Conservation (phyloP, 768 basidiomycete species). For the Mycena filopes region DNA sequence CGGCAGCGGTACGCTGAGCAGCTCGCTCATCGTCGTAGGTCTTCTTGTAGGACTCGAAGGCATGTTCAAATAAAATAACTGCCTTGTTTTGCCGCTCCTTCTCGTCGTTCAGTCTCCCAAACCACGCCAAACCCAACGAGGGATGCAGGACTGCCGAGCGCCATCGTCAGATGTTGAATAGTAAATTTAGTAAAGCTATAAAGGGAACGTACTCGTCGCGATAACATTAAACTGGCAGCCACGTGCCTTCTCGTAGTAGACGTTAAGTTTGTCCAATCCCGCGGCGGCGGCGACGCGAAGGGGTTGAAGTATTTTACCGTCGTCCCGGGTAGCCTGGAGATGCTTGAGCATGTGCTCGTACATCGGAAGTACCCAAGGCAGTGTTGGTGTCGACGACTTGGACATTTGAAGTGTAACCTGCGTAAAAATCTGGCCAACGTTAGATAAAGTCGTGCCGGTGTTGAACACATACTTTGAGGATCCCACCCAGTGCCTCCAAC, state of each 20-base stretch:
- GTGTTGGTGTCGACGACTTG: not conserved
- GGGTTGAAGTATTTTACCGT: not conserved
- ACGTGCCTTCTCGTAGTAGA: not conserved
- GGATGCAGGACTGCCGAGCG: not conserved
- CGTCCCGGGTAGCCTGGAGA: not conserved
- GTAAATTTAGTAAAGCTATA: no score
- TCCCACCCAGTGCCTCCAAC: not conserved
- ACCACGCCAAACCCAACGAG: not conserved
- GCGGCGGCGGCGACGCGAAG: slow-evolving; percentile 1
- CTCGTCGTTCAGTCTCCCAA: not conserved
- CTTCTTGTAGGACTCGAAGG: not conserved
- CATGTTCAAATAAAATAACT: not conserved
- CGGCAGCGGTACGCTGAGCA: no score
- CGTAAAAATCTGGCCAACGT: slow-evolving; percentile 3
- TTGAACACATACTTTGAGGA: slow-evolving; percentile 1
- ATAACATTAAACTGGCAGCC: slow-evolving; percentile 15
- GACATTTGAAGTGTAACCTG: slow-evolving; percentile 18
- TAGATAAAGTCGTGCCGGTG: no score
- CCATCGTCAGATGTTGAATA: not conserved
- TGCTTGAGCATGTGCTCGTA: slow-evolving; percentile 11
- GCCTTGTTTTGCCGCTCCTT: no score
- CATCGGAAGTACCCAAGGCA: slow-evolving; percentile 18
- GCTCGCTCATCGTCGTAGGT: no score
- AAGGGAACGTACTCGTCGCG: not conserved
- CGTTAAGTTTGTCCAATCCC: not conserved